Evolutionary conservation across 1,139 yeast species (phyloP).

Genomic region (Suhomyces anneliseae): DNA sequence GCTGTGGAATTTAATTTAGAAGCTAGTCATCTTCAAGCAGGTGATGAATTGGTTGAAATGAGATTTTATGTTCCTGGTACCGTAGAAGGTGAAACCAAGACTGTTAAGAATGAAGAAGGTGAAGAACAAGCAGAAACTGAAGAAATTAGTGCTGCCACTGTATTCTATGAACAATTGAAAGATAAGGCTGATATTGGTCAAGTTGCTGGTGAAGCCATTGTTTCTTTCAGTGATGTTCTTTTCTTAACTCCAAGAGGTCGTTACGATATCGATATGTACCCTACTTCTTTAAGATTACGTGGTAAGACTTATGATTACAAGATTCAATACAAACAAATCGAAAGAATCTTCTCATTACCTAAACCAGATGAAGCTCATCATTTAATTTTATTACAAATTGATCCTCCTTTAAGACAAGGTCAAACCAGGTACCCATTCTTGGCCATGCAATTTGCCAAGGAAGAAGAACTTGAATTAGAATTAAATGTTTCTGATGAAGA

Average conservation of each 20-base stretch:
- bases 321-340: conserved; percentile 86
- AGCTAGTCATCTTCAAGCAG: conserved; percentile 63
- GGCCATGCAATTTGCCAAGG: conserved; percentile 83
- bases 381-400: conserved; percentile 82
- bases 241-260: conserved; percentile 98
- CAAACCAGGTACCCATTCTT: conserved; percentile 94
- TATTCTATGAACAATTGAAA: conserved; percentile 85
- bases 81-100: conserved; percentile 47
- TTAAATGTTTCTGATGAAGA: conserved; percentile 83
- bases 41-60: conserved; percentile 95
- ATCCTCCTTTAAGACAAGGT: conserved; percentile 89
- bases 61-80: conserved; percentile 90
- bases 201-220: conserved; percentile 96
- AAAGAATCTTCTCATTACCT: conserved; percentile 87
- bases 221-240: conserved; percentile 84
- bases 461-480: conserved; percentile 90
- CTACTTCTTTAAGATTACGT: conserved; percentile 82
- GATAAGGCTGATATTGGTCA: conserved; percentile 97
- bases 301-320: conserved; percentile 98
- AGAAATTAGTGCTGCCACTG: conserved; percentile 75
- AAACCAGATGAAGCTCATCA: conserved; percentile 94
- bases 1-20: conserved; percentile 81
- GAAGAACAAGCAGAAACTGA: conserved; percentile 36
- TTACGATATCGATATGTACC: conserved; percentile 93
- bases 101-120: conserved; percentile 35